These are phyloP conservation scores for Amylocarpus encephaloides DNA, from an alignment of 2,329 filamentous ascomycete genomes.

Conservation along the genomic window DNA sequence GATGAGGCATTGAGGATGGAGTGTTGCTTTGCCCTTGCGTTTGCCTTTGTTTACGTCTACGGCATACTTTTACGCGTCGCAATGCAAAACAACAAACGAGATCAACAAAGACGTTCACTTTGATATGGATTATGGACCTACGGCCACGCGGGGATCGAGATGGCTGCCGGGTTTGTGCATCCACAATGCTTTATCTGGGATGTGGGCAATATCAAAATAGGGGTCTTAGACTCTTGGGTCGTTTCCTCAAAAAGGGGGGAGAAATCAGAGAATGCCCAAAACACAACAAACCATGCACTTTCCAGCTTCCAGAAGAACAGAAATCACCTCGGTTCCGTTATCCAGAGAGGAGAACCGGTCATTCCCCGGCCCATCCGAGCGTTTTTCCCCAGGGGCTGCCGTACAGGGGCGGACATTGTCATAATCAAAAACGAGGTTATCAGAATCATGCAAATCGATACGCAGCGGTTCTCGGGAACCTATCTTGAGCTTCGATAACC, in stretches of 20 bases:
- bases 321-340: not conserved
- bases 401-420: not conserved
- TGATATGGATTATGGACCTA: conserved; percentile 1
- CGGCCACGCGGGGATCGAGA: conserved; percentile 7
- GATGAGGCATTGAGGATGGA: too few relatives aligned
- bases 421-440: not conserved
- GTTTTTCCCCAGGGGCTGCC: not conserved
- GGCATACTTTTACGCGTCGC: not conserved
- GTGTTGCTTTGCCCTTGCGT: too few relatives aligned
- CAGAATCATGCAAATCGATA: not conserved
- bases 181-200: conserved; percentile 3
- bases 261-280: not conserved
- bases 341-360: not conserved
- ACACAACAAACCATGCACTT: not conserved
- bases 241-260: not conserved
- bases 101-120: not conserved
- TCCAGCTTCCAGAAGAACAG: not conserved
- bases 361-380: not conserved
- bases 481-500: not conserved
- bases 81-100: not conserved
- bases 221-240: not conserved
- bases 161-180: not conserved
- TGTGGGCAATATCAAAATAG: not conserved
- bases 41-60: too few relatives aligned
- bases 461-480: not conserved